Percentiles rank a stretch among this genome's conserved stretches.
Conservation (phyloP, 805 yeast species). For the Wickerhamiella parazyma region DNA sequence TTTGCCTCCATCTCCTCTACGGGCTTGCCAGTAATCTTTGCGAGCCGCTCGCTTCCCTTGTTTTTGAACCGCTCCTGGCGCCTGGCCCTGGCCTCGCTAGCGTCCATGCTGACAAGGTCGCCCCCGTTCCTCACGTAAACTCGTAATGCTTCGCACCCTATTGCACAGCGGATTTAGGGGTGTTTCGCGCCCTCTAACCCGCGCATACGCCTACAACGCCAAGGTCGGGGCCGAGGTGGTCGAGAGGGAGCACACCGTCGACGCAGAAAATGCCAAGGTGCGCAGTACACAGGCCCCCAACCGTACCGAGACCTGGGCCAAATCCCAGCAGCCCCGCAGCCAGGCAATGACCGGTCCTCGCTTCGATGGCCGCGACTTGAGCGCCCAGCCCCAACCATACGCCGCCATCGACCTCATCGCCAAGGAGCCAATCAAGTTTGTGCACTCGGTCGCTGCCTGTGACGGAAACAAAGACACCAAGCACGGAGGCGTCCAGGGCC, state of each 20-base stretch:
- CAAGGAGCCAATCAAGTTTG: conserved; percentile 53
- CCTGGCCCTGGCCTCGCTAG: conserved; percentile 20
- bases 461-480: conserved; percentile 49
- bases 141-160: neutral
- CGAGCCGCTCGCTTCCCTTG: conserved; percentile 22
- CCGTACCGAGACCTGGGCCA: conserved; percentile 56
- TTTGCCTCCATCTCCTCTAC: neutral
- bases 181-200: neutral
- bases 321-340: conserved; percentile 46
- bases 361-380: conserved; percentile 57
- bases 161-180: neutral
- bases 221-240: conserved; percentile 7
- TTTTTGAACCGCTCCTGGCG: conserved; percentile 24
- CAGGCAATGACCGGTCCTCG: conserved; percentile 48
- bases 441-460: conserved; percentile 62
- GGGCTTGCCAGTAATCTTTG: conserved; percentile 22
- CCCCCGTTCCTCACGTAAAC: neutral
- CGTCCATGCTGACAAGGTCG: conserved; percentile 2
- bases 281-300: conserved; percentile 58
- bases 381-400: conserved; percentile 59
- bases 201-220: neutral
- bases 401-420: conserved; percentile 78
- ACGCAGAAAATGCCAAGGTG: conserved; percentile 17
- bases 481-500: conserved; percentile 49
- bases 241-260: conserved; percentile 14